Evolutionary conservation across 228 moss, liverwort and hornwort species (phyloP).

Genomic region (Sphagnum fallax): DNA sequence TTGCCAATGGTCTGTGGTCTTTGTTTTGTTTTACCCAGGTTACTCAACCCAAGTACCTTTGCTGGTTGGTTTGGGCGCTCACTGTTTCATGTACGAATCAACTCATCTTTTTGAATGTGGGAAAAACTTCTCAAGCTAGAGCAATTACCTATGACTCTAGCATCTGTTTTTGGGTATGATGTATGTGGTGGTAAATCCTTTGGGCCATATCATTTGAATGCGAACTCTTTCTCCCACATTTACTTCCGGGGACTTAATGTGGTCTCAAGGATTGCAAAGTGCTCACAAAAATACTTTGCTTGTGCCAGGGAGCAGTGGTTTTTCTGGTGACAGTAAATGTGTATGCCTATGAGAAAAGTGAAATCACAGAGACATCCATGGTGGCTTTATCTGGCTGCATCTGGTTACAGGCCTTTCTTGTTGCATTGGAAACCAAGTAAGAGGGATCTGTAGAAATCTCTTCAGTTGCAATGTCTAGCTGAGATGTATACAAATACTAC

Average conservation of each 20-base stretch:
- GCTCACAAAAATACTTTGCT: not conserved
- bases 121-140: not conserved
- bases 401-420: conserved; percentile 87
- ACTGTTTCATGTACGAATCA: conserved; percentile 66
- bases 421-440: conserved; percentile 87
- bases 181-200: no score
- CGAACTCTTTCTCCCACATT: no score
- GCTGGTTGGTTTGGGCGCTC: conserved; percentile 88
- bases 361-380: conserved; percentile 73
- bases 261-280: no score
- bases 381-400: conserved; percentile 95
- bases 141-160: no score
- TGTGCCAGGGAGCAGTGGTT: conserved; percentile 72
- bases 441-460: conserved; percentile 1
- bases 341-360: conserved; percentile 63
- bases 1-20: no score
- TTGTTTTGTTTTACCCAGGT: conserved; percentile 19
- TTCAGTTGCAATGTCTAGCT: not conserved
- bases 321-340: conserved; percentile 68
- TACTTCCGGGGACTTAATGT: no score
- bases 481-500: no score
- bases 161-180: no score
- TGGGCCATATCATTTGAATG: no score
- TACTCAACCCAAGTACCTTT: conserved; percentile 90
- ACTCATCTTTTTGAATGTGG: not conserved